Conservation (phyloP, 2,329 filamentous ascomycete genomes). For the Alternaria metachromatica region DNA sequence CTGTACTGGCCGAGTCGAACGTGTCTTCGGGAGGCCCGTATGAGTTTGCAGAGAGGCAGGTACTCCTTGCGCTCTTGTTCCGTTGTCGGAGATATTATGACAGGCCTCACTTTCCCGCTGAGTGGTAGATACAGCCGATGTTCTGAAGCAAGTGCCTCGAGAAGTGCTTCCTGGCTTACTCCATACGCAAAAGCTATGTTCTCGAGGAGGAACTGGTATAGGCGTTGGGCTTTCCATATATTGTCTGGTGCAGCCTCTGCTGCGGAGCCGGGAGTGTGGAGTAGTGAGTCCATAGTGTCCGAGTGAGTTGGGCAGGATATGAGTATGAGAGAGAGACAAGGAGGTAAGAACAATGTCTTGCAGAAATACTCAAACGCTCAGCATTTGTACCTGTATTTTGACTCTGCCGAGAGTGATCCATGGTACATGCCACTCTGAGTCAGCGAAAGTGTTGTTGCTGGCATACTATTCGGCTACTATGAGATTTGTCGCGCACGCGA, state of each 20-base stretch:
- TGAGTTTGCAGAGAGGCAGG: not conserved
- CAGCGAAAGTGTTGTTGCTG: not conserved
- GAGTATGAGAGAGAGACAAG: not conserved
- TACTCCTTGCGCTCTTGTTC: not conserved
- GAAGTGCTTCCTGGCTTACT: not conserved
- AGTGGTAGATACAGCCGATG: not conserved
- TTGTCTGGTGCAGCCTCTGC: not conserved
- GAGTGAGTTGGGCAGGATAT: not conserved
- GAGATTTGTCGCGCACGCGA: not conserved
- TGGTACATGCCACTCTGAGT: not conserved
- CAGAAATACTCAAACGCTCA: not conserved
- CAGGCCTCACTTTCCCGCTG: not conserved
- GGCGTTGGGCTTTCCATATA: not conserved
- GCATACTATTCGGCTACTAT: not conserved
- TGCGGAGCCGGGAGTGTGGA: not conserved
- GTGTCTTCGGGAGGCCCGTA: not conserved
- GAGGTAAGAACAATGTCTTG: not conserved
- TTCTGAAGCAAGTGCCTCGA: not conserved
- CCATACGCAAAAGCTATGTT: not conserved
- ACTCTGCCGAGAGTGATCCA: not conserved
- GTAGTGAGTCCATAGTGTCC: not conserved
- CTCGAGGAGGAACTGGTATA: not conserved
- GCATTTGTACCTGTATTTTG: not conserved
- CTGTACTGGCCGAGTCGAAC: not conserved
- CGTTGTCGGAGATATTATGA: not conserved